Base-by-base conservation (phyloP, 768 basidiomycete genomes). In the Nidularia sp. region DNA sequence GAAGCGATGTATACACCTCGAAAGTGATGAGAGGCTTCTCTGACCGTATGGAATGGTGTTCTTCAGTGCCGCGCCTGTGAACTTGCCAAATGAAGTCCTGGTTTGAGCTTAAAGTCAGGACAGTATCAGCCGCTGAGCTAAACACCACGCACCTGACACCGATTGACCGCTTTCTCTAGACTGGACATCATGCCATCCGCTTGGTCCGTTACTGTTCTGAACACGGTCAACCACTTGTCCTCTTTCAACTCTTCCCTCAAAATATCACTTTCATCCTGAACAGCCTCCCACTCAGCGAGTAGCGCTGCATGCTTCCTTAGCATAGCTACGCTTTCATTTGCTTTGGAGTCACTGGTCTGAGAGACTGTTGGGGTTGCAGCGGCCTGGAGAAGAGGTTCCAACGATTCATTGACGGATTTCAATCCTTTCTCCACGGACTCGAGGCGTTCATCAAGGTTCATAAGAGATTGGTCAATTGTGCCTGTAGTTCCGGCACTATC, bases 161-260 rank as follows among this genome's bases (percentile, higher is more conserved):
- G 84, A 61, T 85, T 85, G 43, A 96, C 85, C 6, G 90, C 93
- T 67, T 96, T 98, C 72, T 98, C 92, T 58, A 99, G 71, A 62
- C 90, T 91, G 31, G 83, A 83, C 93, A 98, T 96, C 96, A 98
- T 97, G 25, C 92, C 93, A 65, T 94, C 92, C 42, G 96, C 95
- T 66, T 98, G 95, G 62, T 94, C 88, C 42, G 92, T 86, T 52
- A 93, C 90, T 4, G 91, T 95, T 57, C 94, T 81, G 70, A 98
- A 98, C 18, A 98, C 91, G 8, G 88, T 89, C 60, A 98, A 77
- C 92, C 93, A 97, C 61, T 95, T 95, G 70, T 98, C 96, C 68
- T 98, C 96, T 70, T 91, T 94, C 57, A 98, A 75, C 69, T 99
- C 97, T 61, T 95, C 93, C 56, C 87, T 77, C 53, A 98, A 70